Conservation (phyloP, 371 early-diverging fungal species). For the Rhizopus stolonifer region DNA sequence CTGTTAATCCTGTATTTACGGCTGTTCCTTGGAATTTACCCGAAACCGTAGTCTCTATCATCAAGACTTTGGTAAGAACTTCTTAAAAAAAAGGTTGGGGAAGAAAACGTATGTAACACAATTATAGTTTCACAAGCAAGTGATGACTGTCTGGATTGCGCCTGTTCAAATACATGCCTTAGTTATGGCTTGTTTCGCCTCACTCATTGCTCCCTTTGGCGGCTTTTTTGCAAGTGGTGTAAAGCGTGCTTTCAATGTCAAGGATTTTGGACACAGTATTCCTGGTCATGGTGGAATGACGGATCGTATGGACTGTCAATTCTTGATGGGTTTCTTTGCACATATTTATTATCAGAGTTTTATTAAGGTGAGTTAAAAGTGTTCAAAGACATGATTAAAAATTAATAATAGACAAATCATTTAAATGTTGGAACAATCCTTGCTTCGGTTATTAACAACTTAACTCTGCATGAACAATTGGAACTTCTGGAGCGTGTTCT, state of each 20-base stretch:
- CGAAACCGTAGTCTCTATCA: constrained; percentile 18
- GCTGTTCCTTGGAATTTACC: constrained; percentile 44
- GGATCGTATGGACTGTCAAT: constrained; percentile 98
- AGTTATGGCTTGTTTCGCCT: constrained; percentile 92
- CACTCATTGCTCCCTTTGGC: constrained; percentile 98
- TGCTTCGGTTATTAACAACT: constrained; percentile 47
- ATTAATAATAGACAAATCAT: constrained; percentile 35
- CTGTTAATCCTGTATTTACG: constrained; percentile 50
- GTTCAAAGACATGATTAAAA: neutral
- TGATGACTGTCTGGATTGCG: constrained; percentile 56
- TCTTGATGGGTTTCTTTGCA: constrained; percentile 96
- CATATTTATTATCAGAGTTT: constrained; percentile 92
- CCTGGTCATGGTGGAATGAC: constrained; percentile 99
- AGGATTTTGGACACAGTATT: constrained; percentile 97
- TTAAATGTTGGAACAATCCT: constrained; percentile 62
- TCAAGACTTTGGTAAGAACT: constrained; percentile 33
- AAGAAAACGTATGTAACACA: neutral
- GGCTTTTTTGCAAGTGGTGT: constrained; percentile 99
- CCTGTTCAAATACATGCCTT: constrained; percentile 92
- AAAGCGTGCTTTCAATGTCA: constrained; percentile 98
- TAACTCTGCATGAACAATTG: constrained; percentile 55
- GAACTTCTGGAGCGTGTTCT: constrained; percentile 58
- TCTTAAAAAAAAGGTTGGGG: neutral
- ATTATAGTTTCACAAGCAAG: constrained; percentile 28
- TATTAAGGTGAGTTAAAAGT: constrained; percentile 57